Evolutionary conservation across 805 yeast species (phyloP).

Genomic region (Brettanomyces naardenensis): DNA sequence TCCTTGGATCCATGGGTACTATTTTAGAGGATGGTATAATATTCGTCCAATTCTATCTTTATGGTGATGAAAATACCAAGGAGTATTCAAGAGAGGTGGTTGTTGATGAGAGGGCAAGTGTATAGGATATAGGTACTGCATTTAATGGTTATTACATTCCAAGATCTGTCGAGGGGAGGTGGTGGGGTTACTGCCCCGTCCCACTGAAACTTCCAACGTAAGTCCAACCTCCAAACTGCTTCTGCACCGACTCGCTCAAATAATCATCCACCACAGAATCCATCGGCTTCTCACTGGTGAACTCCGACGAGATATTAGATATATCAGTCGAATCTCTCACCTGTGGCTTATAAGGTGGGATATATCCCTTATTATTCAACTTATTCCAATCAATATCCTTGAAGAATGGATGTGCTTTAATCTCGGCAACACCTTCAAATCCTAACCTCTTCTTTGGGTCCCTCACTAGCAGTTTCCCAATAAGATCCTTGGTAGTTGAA

Average conservation of each 20-base stretch:
- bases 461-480: conserved; percentile 67
- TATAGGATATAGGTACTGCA: background rate
- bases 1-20: conserved; percentile 73
- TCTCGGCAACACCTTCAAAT: conserved; percentile 72
- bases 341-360: conserved; percentile 92
- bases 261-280: conserved; percentile 93
- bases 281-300: conserved; percentile 86
- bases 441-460: conserved; percentile 81
- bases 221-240: conserved; percentile 99
- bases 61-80: conserved; percentile 18
- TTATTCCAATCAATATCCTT: conserved; percentile 86
- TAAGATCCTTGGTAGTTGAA: conserved; percentile 73
- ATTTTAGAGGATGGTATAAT: conserved; percentile 62
- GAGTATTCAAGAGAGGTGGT: background rate
- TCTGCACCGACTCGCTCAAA: conserved; percentile 89
- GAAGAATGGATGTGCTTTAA: conserved; percentile 79
- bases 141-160: background rate
- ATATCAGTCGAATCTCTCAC: conserved; percentile 84
- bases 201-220: conserved; percentile 52
- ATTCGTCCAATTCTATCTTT: conserved; percentile 59
- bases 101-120: background rate
- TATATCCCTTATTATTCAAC: conserved; percentile 74
- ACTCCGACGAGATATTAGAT: conserved; percentile 86
- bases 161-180: too few relatives aligned
- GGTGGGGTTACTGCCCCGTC: too few relatives aligned